Base-by-base conservation (phyloP, 345 rosid species). In the Populus simonii region DNA sequence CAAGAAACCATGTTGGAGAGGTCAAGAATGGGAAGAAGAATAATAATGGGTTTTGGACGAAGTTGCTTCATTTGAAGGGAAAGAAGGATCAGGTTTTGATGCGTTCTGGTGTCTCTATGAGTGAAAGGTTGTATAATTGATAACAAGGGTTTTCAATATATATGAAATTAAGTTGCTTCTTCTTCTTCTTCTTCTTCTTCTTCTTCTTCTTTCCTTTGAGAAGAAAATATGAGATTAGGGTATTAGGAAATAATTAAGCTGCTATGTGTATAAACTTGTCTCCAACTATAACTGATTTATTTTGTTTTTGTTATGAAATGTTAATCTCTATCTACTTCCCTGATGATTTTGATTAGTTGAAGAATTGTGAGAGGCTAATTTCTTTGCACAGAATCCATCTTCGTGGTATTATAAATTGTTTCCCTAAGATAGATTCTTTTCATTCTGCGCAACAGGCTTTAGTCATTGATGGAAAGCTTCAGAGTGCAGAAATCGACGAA, bases 21-120 rank as follows among this genome's bases (percentile, higher is more conserved):
- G 76, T 27, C 45, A 78, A 57, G 75, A 78, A 68, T 55, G 82
- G 79, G 81, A 87, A 78, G 85, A 87, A 78, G 87, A 86, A 33
- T 33, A 33, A 79, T 62, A 80, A 72, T 45, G 93, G 96, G 53
- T 92, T 94, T 72, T 92, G 97, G 98, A 83, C 86, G 0, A 91
- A 86, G 84, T 80, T 91, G 85, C 85, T 90, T 71, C 89, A 78
- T 77, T 33, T 87, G 53, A 87, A 88, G 78, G 86, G 85, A 8
- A 89, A 89, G 72, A 85, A 85, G 69, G 83, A 84, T 59, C 65
- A 25, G 39, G 80, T 8, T 76, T 67, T 72, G 77, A 75, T 39
- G 71, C 74, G 74, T 71, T 74, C 85, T 27, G 75, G 85, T 27
- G 72, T 47, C 31, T 59, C n/a, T 65, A 49, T 39, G 45, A 73